Percentiles rank a stretch among this genome's conserved stretches.
phyloP scores from a whole-genome alignment of 2,329 filamentous ascomycete genomes.

The Pochonia chlamydosporia region DNA sequence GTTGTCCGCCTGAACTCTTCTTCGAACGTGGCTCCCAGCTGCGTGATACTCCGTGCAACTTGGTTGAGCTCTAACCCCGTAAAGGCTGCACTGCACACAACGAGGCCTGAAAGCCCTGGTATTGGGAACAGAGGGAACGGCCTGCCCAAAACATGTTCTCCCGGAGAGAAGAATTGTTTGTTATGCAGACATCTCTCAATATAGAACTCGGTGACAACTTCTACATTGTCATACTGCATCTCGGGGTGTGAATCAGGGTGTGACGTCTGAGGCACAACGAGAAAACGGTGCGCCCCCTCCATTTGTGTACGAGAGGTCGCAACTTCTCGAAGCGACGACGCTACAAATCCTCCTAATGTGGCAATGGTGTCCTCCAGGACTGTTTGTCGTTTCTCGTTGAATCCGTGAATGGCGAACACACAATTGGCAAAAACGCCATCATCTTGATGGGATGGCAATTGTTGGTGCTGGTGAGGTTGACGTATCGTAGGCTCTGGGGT shows the following conservation, averaged over 20 bases:
- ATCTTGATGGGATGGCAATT: conserved; percentile 1
- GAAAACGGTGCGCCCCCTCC: conserved; percentile 34
- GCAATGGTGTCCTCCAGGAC: conserved; percentile 41
- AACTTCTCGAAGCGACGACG: conserved; percentile 35
- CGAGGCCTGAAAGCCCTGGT: conserved; percentile 60
- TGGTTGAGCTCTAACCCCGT: conserved; percentile 80
- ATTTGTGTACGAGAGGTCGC: conserved; percentile 22
- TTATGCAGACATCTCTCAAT: conserved; percentile 81
- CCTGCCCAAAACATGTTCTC: conserved; percentile 64
- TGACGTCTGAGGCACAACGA: conserved; percentile 50
- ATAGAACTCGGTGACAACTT: conserved; percentile 82
- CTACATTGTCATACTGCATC: conserved; percentile 30
- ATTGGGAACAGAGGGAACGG: conserved; percentile 71
- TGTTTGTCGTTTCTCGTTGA: conserved; percentile 44
- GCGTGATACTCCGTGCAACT: conserved; percentile 66
- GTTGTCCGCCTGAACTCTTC: conserved; percentile 67
- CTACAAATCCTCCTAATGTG: conserved; percentile 41
- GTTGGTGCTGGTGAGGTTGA: conserved; percentile 5
- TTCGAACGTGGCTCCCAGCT: conserved; percentile 76
- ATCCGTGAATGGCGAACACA: conserved; percentile 56
- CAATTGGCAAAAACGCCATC: conserved; percentile 48
- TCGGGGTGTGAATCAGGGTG: conserved; percentile 38
- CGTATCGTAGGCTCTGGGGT: conserved; percentile 7
- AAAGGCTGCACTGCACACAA: conserved; percentile 77
- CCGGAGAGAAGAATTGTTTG: conserved; percentile 64